phyloP scores from a whole-genome alignment of 129 eudicot species.

The Solidago caesia region DNA sequence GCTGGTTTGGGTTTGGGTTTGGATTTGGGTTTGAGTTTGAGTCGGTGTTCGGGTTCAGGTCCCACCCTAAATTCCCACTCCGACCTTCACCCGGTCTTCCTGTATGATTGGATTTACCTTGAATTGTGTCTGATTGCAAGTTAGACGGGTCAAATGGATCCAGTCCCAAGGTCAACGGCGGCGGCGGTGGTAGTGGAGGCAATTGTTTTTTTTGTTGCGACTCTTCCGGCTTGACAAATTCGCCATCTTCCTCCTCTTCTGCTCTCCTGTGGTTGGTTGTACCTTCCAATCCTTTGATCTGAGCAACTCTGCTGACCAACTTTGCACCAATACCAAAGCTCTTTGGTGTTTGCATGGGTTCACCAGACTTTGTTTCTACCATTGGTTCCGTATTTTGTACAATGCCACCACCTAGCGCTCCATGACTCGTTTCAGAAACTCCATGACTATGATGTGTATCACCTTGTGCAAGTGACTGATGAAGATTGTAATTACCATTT shows the following conservation, averaged over 20 bases:
- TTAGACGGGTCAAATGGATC: constrained; percentile 36
- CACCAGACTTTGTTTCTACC: constrained; percentile 18
- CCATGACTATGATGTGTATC: neutral
- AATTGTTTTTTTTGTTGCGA: constrained; percentile 9
- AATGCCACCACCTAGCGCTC: neutral
- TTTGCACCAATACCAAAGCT: constrained; percentile 21
- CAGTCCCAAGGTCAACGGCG: constrained; percentile 32
- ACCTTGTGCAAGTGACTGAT: neutral
- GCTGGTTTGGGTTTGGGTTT: constrained; percentile 18
- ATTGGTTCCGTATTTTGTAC: constrained; percentile 6
- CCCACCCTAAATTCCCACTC: constrained; percentile 39
- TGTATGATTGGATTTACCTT: constrained; percentile 32
- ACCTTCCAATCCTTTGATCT: constrained; percentile 28
- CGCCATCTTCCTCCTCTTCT: constrained; percentile 17
- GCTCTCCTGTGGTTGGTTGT: constrained; percentile 20
- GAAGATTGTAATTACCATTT: constrained; percentile 15
- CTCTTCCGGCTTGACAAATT: constrained; percentile 20
- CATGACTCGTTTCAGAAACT: neutral
- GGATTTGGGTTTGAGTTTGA: too few relatives aligned
- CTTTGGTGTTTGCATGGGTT: constrained; percentile 23
- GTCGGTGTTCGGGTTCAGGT: constrained; percentile 1
- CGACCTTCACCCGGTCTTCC: constrained; percentile 47
- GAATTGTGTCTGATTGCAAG: constrained; percentile 31
- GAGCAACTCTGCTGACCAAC: constrained; percentile 30
- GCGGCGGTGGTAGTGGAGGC: constrained; percentile 21